Evolutionary conservation across 139 green algal species (phyloP).

Genomic region (Chlamydomonas incerta): DNA sequence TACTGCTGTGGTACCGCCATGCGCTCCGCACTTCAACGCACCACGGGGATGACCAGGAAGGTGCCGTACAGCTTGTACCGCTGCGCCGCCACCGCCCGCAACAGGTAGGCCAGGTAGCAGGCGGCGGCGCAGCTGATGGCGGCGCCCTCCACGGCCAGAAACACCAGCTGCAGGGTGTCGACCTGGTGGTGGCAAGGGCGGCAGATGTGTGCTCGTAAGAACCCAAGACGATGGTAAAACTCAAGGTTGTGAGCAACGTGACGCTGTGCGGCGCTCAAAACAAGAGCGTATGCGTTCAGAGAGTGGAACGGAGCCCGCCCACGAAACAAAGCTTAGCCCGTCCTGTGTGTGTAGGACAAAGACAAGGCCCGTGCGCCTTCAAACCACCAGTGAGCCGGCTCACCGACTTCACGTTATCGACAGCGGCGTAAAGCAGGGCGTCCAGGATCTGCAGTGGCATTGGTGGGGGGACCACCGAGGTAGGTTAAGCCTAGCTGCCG

Average conservation of each 20-base stretch:
- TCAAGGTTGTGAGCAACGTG: too few relatives aligned
- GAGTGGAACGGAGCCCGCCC: neutral
- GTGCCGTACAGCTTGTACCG: conserved; percentile 29
- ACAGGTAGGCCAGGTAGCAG: conserved; percentile 8
- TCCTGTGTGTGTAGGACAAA: too few relatives aligned
- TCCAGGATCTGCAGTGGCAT: conserved; percentile 12
- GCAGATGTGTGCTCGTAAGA: too few relatives aligned
- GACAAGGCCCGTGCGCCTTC: too few relatives aligned
- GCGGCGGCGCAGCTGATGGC: neutral
- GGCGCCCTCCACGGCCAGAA: neutral
- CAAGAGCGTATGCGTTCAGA: too few relatives aligned
- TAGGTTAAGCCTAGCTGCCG: too few relatives aligned
- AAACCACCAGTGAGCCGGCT: neutral
- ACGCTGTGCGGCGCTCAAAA: too few relatives aligned
- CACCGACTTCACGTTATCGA: conserved; percentile 1
- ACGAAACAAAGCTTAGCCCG: neutral
- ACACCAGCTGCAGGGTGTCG: neutral
- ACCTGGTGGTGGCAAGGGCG: neutral
- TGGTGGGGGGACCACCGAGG: neutral
- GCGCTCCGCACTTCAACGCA: too few relatives aligned
- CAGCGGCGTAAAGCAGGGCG: neutral
- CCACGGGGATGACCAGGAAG: conserved; percentile 27
- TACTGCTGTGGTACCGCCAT: too few relatives aligned
- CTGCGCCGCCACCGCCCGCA: neutral
- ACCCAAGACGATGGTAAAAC: too few relatives aligned